phyloP scores from a whole-genome alignment of 1,284 basidiomycete genomes.

The Inonotus hispidus region DNA sequence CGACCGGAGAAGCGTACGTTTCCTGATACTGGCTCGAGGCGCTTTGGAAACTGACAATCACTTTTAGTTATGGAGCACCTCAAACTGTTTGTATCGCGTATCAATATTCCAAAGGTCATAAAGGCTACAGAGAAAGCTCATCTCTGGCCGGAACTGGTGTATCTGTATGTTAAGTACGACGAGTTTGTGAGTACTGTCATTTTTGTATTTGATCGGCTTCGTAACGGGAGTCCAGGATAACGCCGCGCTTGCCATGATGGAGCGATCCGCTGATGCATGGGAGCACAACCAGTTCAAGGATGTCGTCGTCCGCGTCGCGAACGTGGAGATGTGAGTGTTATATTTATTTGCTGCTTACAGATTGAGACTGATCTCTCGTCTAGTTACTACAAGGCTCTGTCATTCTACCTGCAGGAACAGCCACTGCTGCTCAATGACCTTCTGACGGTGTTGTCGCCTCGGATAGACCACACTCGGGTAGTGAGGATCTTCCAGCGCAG shows the following conservation, averaged over 20 bases:
- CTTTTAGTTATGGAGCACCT: slow-evolving; percentile 92
- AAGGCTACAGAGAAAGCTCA: slow-evolving; percentile 94
- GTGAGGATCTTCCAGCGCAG: slow-evolving; percentile 95
- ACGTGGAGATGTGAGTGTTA: slow-evolving; percentile 84
- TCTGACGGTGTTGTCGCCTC: slow-evolving; percentile 85
- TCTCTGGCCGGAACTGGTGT: slow-evolving; percentile 98
- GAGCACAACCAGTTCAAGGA: slow-evolving; percentile 99
- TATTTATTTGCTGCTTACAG: background rate
- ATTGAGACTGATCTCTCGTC: slow-evolving; percentile 10
- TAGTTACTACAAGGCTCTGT: slow-evolving; percentile 85
- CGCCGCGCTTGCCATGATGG: slow-evolving; percentile 96
- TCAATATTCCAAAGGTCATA: slow-evolving; percentile 96
- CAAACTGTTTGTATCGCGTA: slow-evolving; percentile 94
- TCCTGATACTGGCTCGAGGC: background rate
- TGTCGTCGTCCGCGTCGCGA: slow-evolving; percentile 90
- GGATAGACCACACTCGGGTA: slow-evolving; percentile 92
- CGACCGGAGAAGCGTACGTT: slow-evolving; percentile 83
- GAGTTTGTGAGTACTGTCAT: slow-evolving; percentile 60
- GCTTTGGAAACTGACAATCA: slow-evolving; percentile 3
- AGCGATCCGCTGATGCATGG: slow-evolving; percentile 95
- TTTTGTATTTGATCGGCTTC: background rate
- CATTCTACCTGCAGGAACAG: slow-evolving; percentile 90
- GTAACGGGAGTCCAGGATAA: slow-evolving; percentile 61
- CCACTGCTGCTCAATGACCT: slow-evolving; percentile 92
- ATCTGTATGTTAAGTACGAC: slow-evolving; percentile 97